Evolutionary conservation across 2,329 filamentous ascomycete genomes (phyloP).

Genomic region (Nothophaeocryptopus gaeumannii): DNA sequence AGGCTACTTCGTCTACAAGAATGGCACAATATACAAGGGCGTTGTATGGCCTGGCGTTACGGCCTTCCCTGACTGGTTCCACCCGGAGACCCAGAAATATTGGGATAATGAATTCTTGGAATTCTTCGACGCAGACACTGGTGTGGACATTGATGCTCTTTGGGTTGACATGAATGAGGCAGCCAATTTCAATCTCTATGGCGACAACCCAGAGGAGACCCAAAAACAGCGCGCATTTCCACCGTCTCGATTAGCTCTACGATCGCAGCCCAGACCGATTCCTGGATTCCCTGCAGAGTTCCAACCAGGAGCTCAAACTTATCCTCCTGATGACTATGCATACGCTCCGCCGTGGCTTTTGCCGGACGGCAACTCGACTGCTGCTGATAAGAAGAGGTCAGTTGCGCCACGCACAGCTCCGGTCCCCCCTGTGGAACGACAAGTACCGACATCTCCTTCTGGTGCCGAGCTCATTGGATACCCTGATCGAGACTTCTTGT

Average conservation of each 20-base stretch:
- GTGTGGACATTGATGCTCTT: slow-evolving; percentile 71
- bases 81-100: slow-evolving; percentile 59
- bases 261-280: slow-evolving; percentile 59
- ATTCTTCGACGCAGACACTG: slow-evolving; percentile 63
- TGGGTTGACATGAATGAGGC: slow-evolving; percentile 67
- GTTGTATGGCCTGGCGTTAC: slow-evolving; percentile 71
- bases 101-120: slow-evolving; percentile 65
- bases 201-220: slow-evolving; percentile 37
- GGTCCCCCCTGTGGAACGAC: slow-evolving; percentile 11
- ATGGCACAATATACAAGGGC: slow-evolving; percentile 55
- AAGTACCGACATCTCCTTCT: slow-evolving; percentile 11
- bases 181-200: slow-evolving; percentile 43
- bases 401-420: neutral
- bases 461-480: slow-evolving; percentile 17
- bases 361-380: slow-evolving; percentile 39
- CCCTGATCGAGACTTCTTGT: slow-evolving; percentile 52
- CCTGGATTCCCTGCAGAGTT: slow-evolving; percentile 67
- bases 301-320: slow-evolving; percentile 49
- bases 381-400: slow-evolving; percentile 13
- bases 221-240: slow-evolving; percentile 49
- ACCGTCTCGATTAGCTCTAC: slow-evolving; percentile 60
- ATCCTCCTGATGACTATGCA: slow-evolving; percentile 28
- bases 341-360: slow-evolving; percentile 27
- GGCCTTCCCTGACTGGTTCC: slow-evolving; percentile 64
- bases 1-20: slow-evolving; percentile 53